Evolutionary conservation across 768 basidiomycete species (phyloP).

Genomic region (Mycena pura): DNA sequence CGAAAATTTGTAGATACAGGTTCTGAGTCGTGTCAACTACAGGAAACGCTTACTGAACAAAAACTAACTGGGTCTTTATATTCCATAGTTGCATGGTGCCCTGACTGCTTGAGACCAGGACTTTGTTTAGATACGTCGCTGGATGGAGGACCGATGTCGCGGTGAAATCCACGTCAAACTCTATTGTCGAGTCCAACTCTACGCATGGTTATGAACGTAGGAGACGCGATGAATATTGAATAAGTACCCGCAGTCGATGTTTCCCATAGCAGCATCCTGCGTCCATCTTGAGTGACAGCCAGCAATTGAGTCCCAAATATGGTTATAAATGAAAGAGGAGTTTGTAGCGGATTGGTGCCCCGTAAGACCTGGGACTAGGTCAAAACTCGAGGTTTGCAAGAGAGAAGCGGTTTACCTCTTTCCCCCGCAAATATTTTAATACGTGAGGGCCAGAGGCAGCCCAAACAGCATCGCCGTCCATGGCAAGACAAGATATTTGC

Average conservation of each 20-base stretch:
- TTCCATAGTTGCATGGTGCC: conserved; percentile 96
- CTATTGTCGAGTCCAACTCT: conserved; percentile 73
- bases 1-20: conserved; percentile 83
- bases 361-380: conserved; percentile 55
- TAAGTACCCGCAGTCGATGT: conserved; percentile 61
- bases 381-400: conserved; percentile 7
- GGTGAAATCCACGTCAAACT: conserved; percentile 84
- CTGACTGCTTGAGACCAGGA: conserved; percentile 82
- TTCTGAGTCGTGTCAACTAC: conserved; percentile 48
- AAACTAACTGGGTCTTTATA: conserved; percentile 76
- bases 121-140: conserved; percentile 95
- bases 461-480: conserved; percentile 91
- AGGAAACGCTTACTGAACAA: neutral
- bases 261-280: conserved; percentile 81
- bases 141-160: conserved; percentile 91
- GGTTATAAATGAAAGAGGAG: conserved; percentile 65
- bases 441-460: conserved; percentile 70
- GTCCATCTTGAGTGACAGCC: conserved; percentile 80
- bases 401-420: conserved; percentile 62
- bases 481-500: conserved; percentile 75
- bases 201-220: conserved; percentile 7
- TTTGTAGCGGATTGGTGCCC: conserved; percentile 69
- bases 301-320: conserved; percentile 86
- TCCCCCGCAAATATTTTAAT: conserved; percentile 86
- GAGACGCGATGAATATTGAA: neutral